Percentiles rank a stretch among this genome's conserved stretches.
Evolutionary conservation across 345 rosid species (phyloP).

Genomic region (Alliaria petiolata): DNA sequence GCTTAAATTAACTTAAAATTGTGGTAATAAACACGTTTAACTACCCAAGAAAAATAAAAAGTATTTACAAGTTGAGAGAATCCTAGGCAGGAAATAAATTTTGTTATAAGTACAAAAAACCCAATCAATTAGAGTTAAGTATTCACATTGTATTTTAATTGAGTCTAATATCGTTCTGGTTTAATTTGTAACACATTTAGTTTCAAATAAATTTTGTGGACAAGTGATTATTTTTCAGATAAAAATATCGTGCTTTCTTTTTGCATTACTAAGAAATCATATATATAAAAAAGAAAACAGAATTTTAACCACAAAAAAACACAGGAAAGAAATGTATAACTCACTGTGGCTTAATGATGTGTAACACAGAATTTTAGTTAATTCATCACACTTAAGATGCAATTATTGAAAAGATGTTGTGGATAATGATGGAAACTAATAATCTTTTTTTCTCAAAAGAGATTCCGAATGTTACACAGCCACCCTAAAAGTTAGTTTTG

Average conservation of each 20-base stretch:
- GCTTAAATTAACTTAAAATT: conserved; percentile 1
- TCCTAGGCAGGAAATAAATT: conserved; percentile 17
- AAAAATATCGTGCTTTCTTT: too few species aligned
- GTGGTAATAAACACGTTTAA: conserved; percentile 22
- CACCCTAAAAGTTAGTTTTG: conserved; percentile 14
- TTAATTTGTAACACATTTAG: not conserved
- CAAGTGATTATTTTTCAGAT: not conserved
- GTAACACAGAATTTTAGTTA: too few species aligned
- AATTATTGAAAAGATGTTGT: too few species aligned
- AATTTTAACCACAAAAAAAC: too few species aligned
- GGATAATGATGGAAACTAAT: conserved; percentile 7
- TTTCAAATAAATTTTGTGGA: not conserved
- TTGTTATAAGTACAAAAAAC: not conserved
- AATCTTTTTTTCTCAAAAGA: not conserved
- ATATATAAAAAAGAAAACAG: too few species aligned
- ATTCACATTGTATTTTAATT: not conserved
- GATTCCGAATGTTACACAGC: conserved; percentile 17
- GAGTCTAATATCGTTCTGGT: not conserved
- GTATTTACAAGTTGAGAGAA: conserved; percentile 25
- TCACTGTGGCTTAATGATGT: too few species aligned
- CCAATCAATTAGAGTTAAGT: not conserved
- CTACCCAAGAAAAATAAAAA: conserved; percentile 20
- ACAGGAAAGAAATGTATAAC: too few species aligned
- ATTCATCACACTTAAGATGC: too few species aligned
- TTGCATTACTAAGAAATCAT: too few species aligned